Evolutionary conservation across 768 basidiomycete genomes (phyloP).

Genomic region (Boletus sp.): DNA sequence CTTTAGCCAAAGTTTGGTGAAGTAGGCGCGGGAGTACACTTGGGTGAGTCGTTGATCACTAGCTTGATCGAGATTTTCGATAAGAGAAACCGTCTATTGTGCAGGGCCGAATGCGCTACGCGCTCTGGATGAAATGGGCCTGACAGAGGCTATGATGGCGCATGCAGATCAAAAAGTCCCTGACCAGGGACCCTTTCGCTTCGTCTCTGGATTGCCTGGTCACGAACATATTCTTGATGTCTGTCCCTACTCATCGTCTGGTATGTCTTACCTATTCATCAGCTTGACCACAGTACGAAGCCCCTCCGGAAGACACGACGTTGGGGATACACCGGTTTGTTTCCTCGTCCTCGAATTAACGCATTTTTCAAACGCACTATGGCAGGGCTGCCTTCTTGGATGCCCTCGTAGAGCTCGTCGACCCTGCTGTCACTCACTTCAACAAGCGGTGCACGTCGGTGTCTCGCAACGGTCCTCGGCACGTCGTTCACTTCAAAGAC

Average conservation of each 20-base stretch:
- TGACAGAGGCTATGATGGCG: constrained; percentile 42
- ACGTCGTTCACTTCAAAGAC: constrained; percentile 46
- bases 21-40: constrained; percentile 53
- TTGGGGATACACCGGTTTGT: constrained; percentile 46
- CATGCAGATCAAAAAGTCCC: constrained; percentile 35
- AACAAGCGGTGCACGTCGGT: constrained; percentile 48
- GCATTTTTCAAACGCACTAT: background rate
- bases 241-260: background rate
- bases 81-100: background rate
- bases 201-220: constrained; percentile 40
- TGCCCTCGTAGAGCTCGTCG: constrained; percentile 43
- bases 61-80: background rate
- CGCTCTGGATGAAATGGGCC: constrained; percentile 43
- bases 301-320: constrained; percentile 35
- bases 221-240: constrained; percentile 49
- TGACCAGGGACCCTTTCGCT: constrained; percentile 35
- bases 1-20: constrained; percentile 47
- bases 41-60: constrained; percentile 35
- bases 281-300: constrained; percentile 30
- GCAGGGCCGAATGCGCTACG: constrained; percentile 51
- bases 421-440: constrained; percentile 45
- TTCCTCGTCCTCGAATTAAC: too few species aligned
- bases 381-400: constrained; percentile 51
- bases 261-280: background rate
- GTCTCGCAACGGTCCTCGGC: constrained; percentile 23